Percentiles rank a stretch among this genome's conserved stretches.
Evolutionary conservation across 2,329 filamentous ascomycete species (phyloP).

Genomic region (Aureobasidium musti): DNA sequence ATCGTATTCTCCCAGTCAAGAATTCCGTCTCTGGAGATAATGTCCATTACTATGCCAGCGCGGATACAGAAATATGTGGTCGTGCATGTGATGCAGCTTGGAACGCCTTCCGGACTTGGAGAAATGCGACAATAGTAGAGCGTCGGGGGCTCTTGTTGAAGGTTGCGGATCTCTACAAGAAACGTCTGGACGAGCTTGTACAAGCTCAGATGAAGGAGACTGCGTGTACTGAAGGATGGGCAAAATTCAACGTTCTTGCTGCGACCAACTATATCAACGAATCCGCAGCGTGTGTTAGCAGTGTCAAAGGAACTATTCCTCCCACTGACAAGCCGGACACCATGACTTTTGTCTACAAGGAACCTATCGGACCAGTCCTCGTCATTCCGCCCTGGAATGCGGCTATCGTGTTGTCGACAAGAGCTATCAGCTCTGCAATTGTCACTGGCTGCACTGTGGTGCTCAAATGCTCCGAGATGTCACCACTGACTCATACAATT

Average conservation of each 20-base stretch:
- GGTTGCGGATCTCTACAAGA: slow-evolving; percentile 38
- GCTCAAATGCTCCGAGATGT: slow-evolving; percentile 35
- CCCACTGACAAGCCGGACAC: slow-evolving; percentile 5
- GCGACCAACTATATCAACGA: slow-evolving; percentile 38
- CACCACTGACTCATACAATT: slow-evolving; percentile 37
- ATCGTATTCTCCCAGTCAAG: slow-evolving; percentile 35
- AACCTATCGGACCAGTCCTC: slow-evolving; percentile 37
- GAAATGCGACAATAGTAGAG: slow-evolving; percentile 35
- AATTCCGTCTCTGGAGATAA: slow-evolving; percentile 33
- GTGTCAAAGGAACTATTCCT: slow-evolving; percentile 31
- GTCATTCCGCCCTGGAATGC: slow-evolving; percentile 36
- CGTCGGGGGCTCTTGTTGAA: slow-evolving; percentile 38
- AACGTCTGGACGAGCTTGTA: slow-evolving; percentile 35
- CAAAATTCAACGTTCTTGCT: slow-evolving; percentile 40
- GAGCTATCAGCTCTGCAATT: slow-evolving; percentile 34
- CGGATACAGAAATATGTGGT: slow-evolving; percentile 33
- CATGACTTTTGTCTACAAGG: slow-evolving; percentile 39
- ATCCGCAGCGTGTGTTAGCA: slow-evolving; percentile 35
- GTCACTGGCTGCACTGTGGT: slow-evolving; percentile 36
- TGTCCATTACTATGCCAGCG: slow-evolving; percentile 38
- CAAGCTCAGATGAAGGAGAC: slow-evolving; percentile 39
- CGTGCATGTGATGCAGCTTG: slow-evolving; percentile 37
- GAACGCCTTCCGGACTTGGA: slow-evolving; percentile 39
- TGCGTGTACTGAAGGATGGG: slow-evolving; percentile 45
- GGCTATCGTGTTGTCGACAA: slow-evolving; percentile 33